Conservation (phyloP, 768 basidiomycete genomes). For the Rhodotorula kratochvilovae region DNA sequence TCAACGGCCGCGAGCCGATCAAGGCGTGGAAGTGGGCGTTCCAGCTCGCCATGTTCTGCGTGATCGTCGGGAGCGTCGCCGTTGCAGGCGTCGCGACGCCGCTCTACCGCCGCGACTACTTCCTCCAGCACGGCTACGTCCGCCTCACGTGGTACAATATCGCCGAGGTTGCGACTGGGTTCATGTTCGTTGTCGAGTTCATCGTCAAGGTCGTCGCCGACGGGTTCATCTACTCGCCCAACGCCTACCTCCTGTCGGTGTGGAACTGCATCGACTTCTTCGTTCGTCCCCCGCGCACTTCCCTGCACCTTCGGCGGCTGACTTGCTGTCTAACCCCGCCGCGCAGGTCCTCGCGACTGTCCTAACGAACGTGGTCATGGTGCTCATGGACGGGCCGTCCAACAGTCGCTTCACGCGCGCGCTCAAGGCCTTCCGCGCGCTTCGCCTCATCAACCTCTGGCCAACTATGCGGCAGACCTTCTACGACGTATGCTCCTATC, state of each 20-base stretch:
- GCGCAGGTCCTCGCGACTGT: conserved; percentile 62
- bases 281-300: conserved; percentile 50
- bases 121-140: conserved; percentile 56
- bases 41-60: conserved; percentile 65
- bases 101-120: conserved; percentile 70
- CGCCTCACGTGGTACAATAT: conserved; percentile 82
- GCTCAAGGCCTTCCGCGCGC: conserved; percentile 78
- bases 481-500: conserved; percentile 44
- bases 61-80: conserved; percentile 75
- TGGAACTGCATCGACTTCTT: conserved; percentile 90
- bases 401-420: conserved; percentile 70
- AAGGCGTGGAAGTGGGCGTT: conserved; percentile 65
- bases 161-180: conserved; percentile 66
- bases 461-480: conserved; percentile 81
- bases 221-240: conserved; percentile 83
- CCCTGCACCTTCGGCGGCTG: conserved; percentile 56
- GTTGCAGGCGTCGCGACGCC: conserved; percentile 81
- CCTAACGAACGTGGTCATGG: conserved; percentile 38
- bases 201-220: conserved; percentile 87
- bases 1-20: conserved; percentile 70
- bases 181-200: conserved; percentile 63
- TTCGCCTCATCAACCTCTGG: conserved; percentile 84
- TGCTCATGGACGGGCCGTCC: conserved; percentile 11
- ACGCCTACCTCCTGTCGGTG: conserved; percentile 81
- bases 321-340: conserved; percentile 82